These are phyloP conservation scores for Salix caprea DNA, from an alignment of 345 rosid genomes.

Conservation along the genomic window DNA sequence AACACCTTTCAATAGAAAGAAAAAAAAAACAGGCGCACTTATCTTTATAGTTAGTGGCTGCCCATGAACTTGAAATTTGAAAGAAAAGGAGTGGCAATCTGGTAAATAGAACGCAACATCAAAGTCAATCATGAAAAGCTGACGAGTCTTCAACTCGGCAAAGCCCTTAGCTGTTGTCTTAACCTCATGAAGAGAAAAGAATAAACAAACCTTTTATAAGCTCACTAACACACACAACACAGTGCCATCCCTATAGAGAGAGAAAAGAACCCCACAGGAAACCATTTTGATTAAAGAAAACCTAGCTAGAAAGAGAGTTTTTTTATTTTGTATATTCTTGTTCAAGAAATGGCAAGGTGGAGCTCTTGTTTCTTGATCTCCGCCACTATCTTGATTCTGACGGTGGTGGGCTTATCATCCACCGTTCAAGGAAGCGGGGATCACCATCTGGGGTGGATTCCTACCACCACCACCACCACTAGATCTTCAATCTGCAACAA, in stretches of 20 bases:
- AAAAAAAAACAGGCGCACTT: no score
- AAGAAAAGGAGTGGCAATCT: slow-evolving; percentile 19
- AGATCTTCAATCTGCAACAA: slow-evolving; percentile 37
- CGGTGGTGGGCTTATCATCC: slow-evolving; percentile 15
- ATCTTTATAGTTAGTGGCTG: slow-evolving; percentile 10
- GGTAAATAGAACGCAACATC: slow-evolving; percentile 13
- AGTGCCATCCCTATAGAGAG: background rate
- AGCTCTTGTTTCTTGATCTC: slow-evolving; percentile 27
- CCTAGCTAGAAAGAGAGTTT: background rate
- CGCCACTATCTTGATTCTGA: slow-evolving; percentile 23
- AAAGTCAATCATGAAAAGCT: slow-evolving; percentile 11
- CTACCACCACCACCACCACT: slow-evolving; percentile 23
- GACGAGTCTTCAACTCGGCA: slow-evolving; percentile 13
- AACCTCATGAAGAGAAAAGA: background rate
- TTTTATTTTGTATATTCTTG: background rate
- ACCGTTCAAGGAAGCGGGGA: slow-evolving; percentile 41
- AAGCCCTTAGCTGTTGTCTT: slow-evolving; percentile 5
- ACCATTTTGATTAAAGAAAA: background rate
- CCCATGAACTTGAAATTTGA: background rate
- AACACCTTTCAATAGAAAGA: no score
- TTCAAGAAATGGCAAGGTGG: slow-evolving; percentile 21
- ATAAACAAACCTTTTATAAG: background rate
- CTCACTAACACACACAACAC: no score
- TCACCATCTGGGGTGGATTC: slow-evolving; percentile 48
- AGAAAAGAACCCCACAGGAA: background rate